A percentile compares a stretch with the other conserved stretches of the same genome.
Evolutionary conservation across 164 flowering plant genomes (phyloP).

Genomic region (Umbilicus rupestris): DNA sequence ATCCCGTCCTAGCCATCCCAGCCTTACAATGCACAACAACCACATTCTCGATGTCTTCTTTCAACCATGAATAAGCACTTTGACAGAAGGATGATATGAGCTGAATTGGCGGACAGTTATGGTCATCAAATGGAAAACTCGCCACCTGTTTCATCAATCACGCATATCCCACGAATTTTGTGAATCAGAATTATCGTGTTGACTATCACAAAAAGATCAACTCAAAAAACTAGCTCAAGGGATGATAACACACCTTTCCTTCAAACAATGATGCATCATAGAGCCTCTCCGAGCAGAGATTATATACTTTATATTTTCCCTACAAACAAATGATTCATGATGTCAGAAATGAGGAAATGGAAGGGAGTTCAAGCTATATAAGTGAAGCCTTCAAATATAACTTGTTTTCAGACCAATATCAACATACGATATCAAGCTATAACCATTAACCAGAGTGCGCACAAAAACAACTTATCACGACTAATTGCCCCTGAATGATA

Average conservation of each 20-base stretch:
- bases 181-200: neutral
- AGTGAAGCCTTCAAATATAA: neutral
- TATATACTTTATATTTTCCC: conserved; percentile 97
- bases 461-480: neutral
- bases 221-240: neutral
- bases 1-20: conserved; percentile 99
- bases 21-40: conserved; percentile 99
- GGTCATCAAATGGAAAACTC: conserved; percentile 97
- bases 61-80: conserved; percentile 97
- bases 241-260: conserved; percentile 2
- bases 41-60: conserved; percentile 95
- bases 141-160: conserved; percentile 54
- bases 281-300: conserved; percentile 96
- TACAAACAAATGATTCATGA: neutral
- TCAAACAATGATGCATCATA: conserved; percentile 57
- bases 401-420: neutral
- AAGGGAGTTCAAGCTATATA: neutral
- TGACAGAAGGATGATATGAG: conserved; percentile 84
- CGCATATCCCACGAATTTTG: neutral
- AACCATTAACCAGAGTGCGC: neutral
- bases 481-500: neutral
- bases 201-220: neutral
- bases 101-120: conserved; percentile 92
- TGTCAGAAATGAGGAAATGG: neutral
- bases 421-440: neutral